phyloP scores from a whole-genome alignment of 345 rosid genomes.

The Luvunga scandens region DNA sequence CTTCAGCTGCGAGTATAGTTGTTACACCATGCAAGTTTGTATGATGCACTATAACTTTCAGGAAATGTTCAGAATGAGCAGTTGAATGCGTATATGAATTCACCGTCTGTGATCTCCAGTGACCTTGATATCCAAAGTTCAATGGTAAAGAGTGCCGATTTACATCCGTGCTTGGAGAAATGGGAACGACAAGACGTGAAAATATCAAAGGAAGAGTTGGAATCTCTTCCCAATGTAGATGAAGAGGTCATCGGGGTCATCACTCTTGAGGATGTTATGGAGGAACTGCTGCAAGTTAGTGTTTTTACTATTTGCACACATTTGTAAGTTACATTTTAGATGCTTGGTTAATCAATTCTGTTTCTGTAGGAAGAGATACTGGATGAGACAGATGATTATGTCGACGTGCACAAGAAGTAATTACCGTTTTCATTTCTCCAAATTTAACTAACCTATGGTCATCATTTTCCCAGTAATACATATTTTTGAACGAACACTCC shows the following conservation, averaged over 20 bases:
- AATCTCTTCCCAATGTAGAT: slow-evolving; percentile 29
- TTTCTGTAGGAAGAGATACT: slow-evolving; percentile 64
- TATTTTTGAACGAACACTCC: not conserved
- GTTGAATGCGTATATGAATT: slow-evolving; percentile 15
- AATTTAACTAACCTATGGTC: not conserved
- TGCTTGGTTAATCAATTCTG: not conserved
- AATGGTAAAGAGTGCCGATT: not conserved
- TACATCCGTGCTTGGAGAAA: slow-evolving; percentile 11
- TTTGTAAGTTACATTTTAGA: not conserved
- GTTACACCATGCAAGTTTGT: not conserved
- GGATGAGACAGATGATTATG: slow-evolving; percentile 72
- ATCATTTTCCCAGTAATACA: not conserved
- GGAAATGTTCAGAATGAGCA: slow-evolving; percentile 28
- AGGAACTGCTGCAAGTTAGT: slow-evolving; percentile 70
- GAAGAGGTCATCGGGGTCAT: slow-evolving; percentile 75
- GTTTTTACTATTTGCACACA: not conserved
- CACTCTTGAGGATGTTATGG: slow-evolving; percentile 90
- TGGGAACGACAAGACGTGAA: slow-evolving; percentile 13
- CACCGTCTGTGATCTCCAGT: slow-evolving; percentile 20
- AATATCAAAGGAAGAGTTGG: slow-evolving; percentile 26
- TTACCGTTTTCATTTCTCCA: not conserved
- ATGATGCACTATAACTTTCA: slow-evolving; percentile 7
- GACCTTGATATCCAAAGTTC: slow-evolving; percentile 25
- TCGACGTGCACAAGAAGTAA: slow-evolving; percentile 53
- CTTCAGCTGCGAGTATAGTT: not conserved